phyloP scores from a whole-genome alignment of 2,329 filamentous ascomycete genomes.

The Arthrinium phaeospermum region DNA sequence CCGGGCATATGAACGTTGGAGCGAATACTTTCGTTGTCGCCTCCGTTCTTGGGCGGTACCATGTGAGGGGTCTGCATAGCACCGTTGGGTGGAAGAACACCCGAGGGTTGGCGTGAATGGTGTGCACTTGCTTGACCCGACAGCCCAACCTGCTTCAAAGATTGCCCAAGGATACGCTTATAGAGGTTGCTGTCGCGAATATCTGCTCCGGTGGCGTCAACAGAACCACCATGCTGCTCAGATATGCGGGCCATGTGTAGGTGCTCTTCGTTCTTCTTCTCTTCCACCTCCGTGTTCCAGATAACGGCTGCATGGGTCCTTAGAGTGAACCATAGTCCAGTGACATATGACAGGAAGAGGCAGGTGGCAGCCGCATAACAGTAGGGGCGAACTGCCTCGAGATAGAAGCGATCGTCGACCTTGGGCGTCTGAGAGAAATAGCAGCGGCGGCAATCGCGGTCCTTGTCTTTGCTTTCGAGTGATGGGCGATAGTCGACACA shows the following conservation, averaged over 20 bases:
- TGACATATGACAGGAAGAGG: slow-evolving; percentile 90
- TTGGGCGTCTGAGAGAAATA: slow-evolving; percentile 91
- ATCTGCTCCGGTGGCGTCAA: slow-evolving; percentile 63
- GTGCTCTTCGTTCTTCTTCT: slow-evolving; percentile 70
- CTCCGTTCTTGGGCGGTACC: slow-evolving; percentile 72
- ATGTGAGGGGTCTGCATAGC: slow-evolving; percentile 67
- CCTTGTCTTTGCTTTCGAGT: slow-evolving; percentile 44
- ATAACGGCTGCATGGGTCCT: slow-evolving; percentile 96
- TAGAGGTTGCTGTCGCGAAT: slow-evolving; percentile 90
- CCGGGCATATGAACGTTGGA: slow-evolving; percentile 65
- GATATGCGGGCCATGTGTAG: slow-evolving; percentile 39
- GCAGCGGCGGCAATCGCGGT: slow-evolving; percentile 85
- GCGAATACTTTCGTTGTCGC: slow-evolving; percentile 43
- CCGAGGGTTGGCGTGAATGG: slow-evolving; percentile 37
- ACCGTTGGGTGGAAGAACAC: slow-evolving; percentile 46
- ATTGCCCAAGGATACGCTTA: slow-evolving; percentile 91
- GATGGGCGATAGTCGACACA: slow-evolving; percentile 51
- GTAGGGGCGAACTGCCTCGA: slow-evolving; percentile 89
- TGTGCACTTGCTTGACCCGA: slow-evolving; percentile 51
- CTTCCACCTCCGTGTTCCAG: slow-evolving; percentile 85
- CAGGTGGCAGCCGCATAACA: slow-evolving; percentile 86
- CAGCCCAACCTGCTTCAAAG: slow-evolving; percentile 81
- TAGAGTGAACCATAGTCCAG: slow-evolving; percentile 93
- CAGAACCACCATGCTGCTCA: slow-evolving; percentile 43
- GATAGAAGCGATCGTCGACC: slow-evolving; percentile 85